Evolutionary conservation across 148 eudicot genomes (phyloP), one percentile per base, ranked within the genome.

Genomic region (Chenopodium quinoa): DNA sequence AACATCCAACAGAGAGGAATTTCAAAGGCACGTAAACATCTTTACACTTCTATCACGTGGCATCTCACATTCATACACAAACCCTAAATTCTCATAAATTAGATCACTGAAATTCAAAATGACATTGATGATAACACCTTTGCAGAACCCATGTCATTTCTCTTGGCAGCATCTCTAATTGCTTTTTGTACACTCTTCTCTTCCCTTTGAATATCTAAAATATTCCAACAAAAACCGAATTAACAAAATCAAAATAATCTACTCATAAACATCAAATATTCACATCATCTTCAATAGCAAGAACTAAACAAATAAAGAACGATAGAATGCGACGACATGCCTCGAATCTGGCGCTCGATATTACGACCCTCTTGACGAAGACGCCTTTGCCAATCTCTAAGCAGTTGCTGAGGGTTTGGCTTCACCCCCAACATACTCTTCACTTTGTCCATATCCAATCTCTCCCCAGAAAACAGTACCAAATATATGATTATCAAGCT

Each of bases 101-200:
- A 27, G 37, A 67, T 67, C 40, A 67, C 25, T 27, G 31, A 19
- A 40, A 40, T 40, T 8, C 58, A 73, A 27, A 27, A 73, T 73
- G 54, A 23, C 32, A n/a, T 23, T 37, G 52, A 34, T 37, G 31
- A 73, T n/a, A 63, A 58, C 77, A 92, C 99, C 99, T 96, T 96
- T 56, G 99, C 99, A 71, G 98, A 96, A 56, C 93, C 95, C 89
- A 96, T 96, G 80, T 96, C 99, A 74, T 96, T 96, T 85, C 99
- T 87, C 86, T 90, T 96, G 16, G 98, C 99, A 84, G 98, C 98
- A 60, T 96, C 99, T 84, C 83, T 88, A 77, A 96, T 96, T 31
- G 99, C 98, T 90, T 96, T 96, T 83, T 96, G 99, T 34, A 96
- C 99, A 82, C 79, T 83, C 79, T 92, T 96, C 87, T 96, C 99